Percentiles rank a stretch among this genome's conserved stretches.
Conservation (phyloP, 164 flowering plant genomes). For the Nymphaea colorata region DNA sequence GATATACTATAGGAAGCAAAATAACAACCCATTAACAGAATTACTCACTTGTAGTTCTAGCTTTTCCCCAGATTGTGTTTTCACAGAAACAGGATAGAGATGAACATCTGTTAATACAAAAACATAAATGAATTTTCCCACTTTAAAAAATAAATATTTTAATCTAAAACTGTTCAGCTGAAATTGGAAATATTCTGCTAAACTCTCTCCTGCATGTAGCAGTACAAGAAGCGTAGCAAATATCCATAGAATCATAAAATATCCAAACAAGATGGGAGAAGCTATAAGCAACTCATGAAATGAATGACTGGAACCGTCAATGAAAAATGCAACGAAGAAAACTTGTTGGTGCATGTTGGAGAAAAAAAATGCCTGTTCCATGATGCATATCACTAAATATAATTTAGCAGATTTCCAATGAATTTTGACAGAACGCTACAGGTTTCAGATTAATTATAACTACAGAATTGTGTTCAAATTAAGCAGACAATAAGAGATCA, state of each 20-base stretch:
- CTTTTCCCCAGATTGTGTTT: slow-evolving; percentile 75
- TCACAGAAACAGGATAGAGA: slow-evolving; percentile 84
- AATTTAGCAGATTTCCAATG: no score
- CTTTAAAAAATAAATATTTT: not conserved
- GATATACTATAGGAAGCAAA: not conserved
- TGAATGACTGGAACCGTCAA: no score
- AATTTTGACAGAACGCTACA: no score
- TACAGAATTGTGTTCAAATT: no score
- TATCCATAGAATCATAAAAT: not conserved
- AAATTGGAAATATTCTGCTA: not conserved
- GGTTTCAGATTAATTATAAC: no score
- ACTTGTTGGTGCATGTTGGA: no score
- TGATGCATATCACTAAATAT: no score
- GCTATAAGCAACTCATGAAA: not conserved
- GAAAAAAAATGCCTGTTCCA: no score
- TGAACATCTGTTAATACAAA: slow-evolving; percentile 29
- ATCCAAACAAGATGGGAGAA: not conserved
- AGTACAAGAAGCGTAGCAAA: not conserved
- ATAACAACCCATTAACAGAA: not conserved
- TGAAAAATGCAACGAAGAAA: no score
- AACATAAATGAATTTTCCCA: not conserved
- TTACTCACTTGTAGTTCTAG: slow-evolving; percentile 78
- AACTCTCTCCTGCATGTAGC: not conserved
- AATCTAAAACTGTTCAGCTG: not conserved
- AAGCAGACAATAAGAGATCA: no score